Percentiles rank a stretch among this genome's conserved stretches.
Evolutionary conservation across 768 basidiomycete genomes (phyloP).

Genomic region (Porpolomopsis calyptriformis): DNA sequence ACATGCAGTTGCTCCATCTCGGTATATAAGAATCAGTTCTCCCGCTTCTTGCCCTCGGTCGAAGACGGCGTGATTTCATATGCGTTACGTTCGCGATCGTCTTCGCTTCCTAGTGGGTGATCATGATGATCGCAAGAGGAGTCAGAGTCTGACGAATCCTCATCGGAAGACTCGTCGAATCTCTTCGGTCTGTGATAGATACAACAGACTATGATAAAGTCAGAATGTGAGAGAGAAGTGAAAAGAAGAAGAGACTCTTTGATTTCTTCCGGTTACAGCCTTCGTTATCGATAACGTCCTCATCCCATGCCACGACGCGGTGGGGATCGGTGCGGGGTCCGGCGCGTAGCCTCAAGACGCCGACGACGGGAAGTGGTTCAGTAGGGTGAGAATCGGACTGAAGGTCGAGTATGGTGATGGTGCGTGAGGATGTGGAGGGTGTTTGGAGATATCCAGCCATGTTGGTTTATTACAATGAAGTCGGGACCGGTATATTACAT

Average conservation of each 20-base stretch:
- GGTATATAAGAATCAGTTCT: too few species aligned
- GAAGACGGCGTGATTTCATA: conserved; percentile 34
- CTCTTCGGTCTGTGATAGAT: conserved; percentile 78
- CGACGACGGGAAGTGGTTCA: conserved; percentile 22
- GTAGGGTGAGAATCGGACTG: conserved; percentile 19
- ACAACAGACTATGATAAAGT: conserved; percentile 65
- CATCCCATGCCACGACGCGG: conserved; percentile 73
- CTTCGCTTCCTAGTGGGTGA: conserved; percentile 13
- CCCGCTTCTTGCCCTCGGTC: conserved; percentile 18
- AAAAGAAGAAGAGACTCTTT: conserved; percentile 57
- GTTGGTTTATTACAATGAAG: too few species aligned
- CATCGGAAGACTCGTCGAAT: conserved; percentile 74
- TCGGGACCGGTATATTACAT: too few species aligned
- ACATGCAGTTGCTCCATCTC: too few species aligned
- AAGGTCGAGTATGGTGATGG: conserved; percentile 35
- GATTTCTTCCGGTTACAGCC: conserved; percentile 82
- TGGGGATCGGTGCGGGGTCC: conserved; percentile 34
- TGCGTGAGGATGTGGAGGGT: conserved; percentile 34
- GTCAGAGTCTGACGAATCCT: conserved; percentile 34
- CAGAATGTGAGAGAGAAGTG: not conserved
- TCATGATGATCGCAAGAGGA: conserved; percentile 17
- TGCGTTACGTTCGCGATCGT: conserved; percentile 32
- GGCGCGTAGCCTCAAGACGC: conserved; percentile 53
- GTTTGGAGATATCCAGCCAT: too few species aligned
- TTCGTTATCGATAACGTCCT: conserved; percentile 87